Evolutionary conservation across 2,329 filamentous ascomycete species (phyloP).

Genomic region (Diaporthe humulicola): DNA sequence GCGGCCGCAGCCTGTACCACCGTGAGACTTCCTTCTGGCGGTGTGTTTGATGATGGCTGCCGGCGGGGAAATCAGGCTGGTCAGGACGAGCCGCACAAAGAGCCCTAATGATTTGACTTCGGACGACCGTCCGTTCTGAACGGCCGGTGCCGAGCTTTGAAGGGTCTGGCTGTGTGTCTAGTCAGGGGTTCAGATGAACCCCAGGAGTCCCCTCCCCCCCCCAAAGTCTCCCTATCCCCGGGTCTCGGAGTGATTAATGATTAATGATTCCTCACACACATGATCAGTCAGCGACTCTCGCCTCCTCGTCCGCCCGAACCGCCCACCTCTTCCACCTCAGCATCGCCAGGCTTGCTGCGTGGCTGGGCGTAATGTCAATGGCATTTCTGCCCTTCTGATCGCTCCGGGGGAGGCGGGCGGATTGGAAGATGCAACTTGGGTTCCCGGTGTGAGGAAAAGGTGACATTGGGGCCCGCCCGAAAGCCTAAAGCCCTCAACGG

Average conservation of each 20-base stretch:
- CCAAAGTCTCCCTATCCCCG: slow-evolving; percentile 3
- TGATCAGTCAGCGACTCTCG: slow-evolving; percentile 18
- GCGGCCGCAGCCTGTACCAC: slow-evolving; percentile 32
- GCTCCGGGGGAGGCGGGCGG: not conserved
- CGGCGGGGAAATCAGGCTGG: not conserved
- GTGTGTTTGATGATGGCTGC: slow-evolving; percentile 34
- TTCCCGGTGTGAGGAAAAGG: slow-evolving; percentile 20
- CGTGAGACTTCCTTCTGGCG: slow-evolving; percentile 32
- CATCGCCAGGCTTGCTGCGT: slow-evolving; percentile 12
- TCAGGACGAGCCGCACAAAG: slow-evolving; percentile 8
- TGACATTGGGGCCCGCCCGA: slow-evolving; percentile 38
- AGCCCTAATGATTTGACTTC: not conserved
- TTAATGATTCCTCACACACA: slow-evolving; percentile 20
- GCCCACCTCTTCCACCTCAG: not conserved
- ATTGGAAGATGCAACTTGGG: slow-evolving; percentile 17
- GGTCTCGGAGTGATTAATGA: slow-evolving; percentile 20
- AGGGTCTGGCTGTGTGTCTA: not conserved
- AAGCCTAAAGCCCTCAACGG: slow-evolving; percentile 37
- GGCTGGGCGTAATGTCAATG: not conserved
- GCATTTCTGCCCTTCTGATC: not conserved
- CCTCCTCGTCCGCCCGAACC: not conserved
- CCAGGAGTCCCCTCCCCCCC: not conserved
- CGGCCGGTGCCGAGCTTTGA: slow-evolving; percentile 20
- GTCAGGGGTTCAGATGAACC: slow-evolving; percentile 25
- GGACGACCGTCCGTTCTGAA: not conserved